phyloP scores from a whole-genome alignment of 2,329 filamentous ascomycete species.

The Lachnellula hyalina region DNA sequence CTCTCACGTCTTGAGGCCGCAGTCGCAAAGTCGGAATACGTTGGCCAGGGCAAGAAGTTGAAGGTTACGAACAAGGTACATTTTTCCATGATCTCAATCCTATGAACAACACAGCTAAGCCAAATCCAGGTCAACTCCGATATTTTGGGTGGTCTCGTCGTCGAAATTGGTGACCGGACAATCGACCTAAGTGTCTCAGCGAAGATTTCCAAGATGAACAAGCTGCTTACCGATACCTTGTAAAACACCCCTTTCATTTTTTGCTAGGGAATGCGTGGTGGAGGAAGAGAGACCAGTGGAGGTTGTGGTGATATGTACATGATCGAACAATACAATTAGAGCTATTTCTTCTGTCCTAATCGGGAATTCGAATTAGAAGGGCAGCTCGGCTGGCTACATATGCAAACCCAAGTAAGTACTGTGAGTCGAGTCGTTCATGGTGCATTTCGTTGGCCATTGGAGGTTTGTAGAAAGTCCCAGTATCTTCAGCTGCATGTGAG shows the following conservation, averaged over 20 bases:
- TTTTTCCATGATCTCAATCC: background rate
- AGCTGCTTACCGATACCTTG: constrained; percentile 92
- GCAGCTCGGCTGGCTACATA: background rate
- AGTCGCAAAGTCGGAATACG: constrained; percentile 83
- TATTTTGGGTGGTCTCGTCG: constrained; percentile 86
- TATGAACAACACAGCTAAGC: constrained; percentile 1
- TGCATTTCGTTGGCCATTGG: no score
- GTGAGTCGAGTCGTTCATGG: no score
- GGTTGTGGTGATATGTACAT: constrained; percentile 6
- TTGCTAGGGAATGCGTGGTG: constrained; percentile 21
- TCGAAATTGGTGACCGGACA: constrained; percentile 96
- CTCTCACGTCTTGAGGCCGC: constrained; percentile 81
- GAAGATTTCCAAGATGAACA: constrained; percentile 98
- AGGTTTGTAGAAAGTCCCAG: no score
- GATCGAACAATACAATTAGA: constrained; percentile 4
- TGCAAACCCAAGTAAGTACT: background rate
- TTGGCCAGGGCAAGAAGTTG: constrained; percentile 90
- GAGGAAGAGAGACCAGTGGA: background rate
- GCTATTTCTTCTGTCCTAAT: background rate
- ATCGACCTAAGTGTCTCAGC: constrained; percentile 94
- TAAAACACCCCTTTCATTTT: constrained; percentile 53
- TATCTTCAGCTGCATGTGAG: no score
- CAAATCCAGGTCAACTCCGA: constrained; percentile 76
- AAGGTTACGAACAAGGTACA: constrained; percentile 87
- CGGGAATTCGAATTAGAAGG: background rate